phyloP scores from a whole-genome alignment of 352 stramenopile species.

The Globisporangium cylindrosporum region DNA sequence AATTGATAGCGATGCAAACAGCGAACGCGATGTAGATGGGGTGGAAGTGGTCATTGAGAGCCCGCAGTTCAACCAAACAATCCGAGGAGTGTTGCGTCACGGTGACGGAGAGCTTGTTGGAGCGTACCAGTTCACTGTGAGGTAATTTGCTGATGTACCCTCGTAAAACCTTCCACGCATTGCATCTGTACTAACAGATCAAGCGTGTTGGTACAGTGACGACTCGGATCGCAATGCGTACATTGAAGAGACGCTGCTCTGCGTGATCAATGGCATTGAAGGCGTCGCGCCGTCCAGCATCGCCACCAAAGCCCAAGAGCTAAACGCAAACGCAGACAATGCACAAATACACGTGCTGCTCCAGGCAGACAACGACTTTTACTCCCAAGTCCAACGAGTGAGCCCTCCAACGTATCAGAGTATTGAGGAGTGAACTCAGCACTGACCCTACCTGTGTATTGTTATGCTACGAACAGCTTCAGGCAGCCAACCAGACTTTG shows the following conservation, averaged over 20 bases:
- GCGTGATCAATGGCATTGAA: constrained; percentile 53
- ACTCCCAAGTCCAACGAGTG: constrained; percentile 87
- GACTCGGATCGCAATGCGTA: constrained; percentile 78
- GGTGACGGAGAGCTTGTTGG: not conserved
- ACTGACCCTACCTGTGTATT: not conserved
- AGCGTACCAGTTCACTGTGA: constrained; percentile 31
- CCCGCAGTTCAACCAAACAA: constrained; percentile 85
- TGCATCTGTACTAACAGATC: not conserved
- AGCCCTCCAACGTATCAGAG: constrained; percentile 12
- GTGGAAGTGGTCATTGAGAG: constrained; percentile 70
- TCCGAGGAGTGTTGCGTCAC: constrained; percentile 36
- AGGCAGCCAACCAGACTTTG: constrained; percentile 48
- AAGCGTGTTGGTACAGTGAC: constrained; percentile 20
- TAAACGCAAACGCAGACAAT: constrained; percentile 15
- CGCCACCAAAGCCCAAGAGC: constrained; percentile 20
- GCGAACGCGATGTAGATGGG: too few species aligned
- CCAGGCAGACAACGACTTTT: constrained; percentile 97
- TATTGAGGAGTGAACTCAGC: not conserved
- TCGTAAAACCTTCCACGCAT: too few species aligned
- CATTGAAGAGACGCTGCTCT: constrained; percentile 89
- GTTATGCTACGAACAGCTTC: constrained; percentile 47
- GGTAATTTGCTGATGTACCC: constrained; percentile 11
- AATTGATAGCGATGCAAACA: not conserved
- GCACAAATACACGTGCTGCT: constrained; percentile 75
- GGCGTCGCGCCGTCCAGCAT: constrained; percentile 32